Base-by-base conservation (phyloP, 202 grass and related monocot species). In the Setaria viridis region DNA sequence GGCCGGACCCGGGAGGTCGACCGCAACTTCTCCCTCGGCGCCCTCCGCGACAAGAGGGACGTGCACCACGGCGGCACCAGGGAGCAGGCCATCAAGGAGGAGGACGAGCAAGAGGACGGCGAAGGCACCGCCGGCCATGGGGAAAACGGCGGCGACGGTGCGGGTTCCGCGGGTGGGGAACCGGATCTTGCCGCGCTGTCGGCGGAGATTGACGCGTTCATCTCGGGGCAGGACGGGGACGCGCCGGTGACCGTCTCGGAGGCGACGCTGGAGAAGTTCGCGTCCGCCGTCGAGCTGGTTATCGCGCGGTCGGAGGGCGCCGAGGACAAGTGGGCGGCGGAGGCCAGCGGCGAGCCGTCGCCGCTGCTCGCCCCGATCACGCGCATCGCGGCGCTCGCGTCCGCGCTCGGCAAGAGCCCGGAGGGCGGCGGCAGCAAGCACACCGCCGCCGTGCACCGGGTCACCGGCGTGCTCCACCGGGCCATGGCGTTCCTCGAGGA, bases 401-500 rank as follows among this genome's bases (percentile, higher is more conserved):
- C 88, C 12, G 47, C 62, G 49, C 76, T 93, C 3, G 48, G 74
- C 34, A 88, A 85, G 67, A 79, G 25, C 67, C 20, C 85, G 1
- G 79, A 92, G 30, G 82, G 51, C 73, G 69, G 80, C 60, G 43
- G 55, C 35, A 85, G 55, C 35, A 85, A 71, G 76, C 87, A 87
- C 73, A 11, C 72, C 33, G 58, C 85, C 2, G 75, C 74, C 9
- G 86, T 72, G 86, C 89, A 91, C 70, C 86, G 77, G 0, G 83
- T 87, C 34, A 84, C 84, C 21, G 78, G 68, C 71, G 85, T 94
- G 70, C 60, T 92, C 41, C 93, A 98, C 75, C 88, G 81, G 1
- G 81, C 91, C 29, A 98, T 98, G 96, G 87, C 88, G 60, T 92
- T 95, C 86, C 91, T 98, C 10, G 96, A 95, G 80, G 88, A 94